Base-by-base conservation (phyloP, 2,329 filamentous ascomycete genomes). In the Colletotrichum musicola region DNA sequence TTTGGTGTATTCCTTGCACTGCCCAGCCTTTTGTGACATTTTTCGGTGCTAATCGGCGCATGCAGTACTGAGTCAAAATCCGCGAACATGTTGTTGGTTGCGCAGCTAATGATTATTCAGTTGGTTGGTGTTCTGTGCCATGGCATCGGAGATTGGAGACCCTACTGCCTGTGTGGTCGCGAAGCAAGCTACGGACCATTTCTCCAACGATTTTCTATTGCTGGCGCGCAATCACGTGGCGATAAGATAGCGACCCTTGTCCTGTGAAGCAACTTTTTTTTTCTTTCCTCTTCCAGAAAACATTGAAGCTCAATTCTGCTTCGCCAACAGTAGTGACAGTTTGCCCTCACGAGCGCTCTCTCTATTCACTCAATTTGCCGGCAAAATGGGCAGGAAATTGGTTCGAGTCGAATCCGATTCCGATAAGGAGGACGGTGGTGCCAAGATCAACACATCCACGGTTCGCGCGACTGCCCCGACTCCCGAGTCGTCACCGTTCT, bases 201-300 rank as follows among this genome's bases (percentile, higher is more conserved):
- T 30, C 50, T 63, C 20, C 22, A 42, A 51, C 42, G 18, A 14
- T 12, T 4, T 9, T 30, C 6, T 5, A 38, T 35, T 10, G 30
- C 30, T 10, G 30, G 10, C 30, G 10, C 30, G 30, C 7, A 35
- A 35, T 67, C 64, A 67, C 64, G 60, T 68, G 61, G 9, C 3
- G 66, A 69, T 69, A 66, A 69, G 66, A 69, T 66, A 66, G 12
- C 20, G 49, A 56, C 64, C 46, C 53, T 56, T 63, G 60, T 7
- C 38, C 30, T 35, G 30, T 2, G 10, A 18, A 54, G 49, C 56
- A 65, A 62, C 27, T 42, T 49, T 57, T 38, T 49, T 59, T 68
- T 68, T 64, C 65, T 65, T 65, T 12, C 14, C 13, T 2, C 25
- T 20, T 20, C 46, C 18, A 20, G 10, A 47, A 47, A 47, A 47